These are phyloP conservation scores for Arthroderma uncinatum DNA, from an alignment of 2,329 filamentous ascomycete genomes.

Conservation along the genomic window DNA sequence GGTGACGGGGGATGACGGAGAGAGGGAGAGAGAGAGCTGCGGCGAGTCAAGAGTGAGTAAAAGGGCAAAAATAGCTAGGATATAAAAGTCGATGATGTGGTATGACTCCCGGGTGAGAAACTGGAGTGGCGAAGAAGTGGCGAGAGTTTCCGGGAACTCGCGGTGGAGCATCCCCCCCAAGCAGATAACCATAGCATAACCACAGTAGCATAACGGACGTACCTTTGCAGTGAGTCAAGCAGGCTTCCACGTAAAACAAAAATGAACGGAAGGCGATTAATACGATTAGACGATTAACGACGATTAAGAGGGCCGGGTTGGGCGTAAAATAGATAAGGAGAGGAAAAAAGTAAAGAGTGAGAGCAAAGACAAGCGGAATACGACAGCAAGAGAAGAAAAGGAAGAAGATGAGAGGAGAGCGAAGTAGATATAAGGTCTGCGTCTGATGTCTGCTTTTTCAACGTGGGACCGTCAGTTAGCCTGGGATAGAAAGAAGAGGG, in stretches of 20 bases:
- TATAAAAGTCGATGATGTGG: constrained; percentile 6
- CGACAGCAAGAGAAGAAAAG: neutral
- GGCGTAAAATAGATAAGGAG: neutral
- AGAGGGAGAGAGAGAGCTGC: constrained; percentile 3
- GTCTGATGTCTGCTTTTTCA: neutral
- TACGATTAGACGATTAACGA: neutral
- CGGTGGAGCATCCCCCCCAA: neutral
- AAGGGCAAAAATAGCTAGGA: constrained; percentile 8
- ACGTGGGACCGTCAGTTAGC: neutral
- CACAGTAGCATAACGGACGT: neutral
- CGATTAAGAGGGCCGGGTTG: neutral
- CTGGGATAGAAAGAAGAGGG: neutral
- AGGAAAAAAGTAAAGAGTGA: neutral
- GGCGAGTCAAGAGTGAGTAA: constrained; percentile 3
- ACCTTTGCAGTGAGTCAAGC: neutral
- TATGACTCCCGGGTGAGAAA: constrained; percentile 5
- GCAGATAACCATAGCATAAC: no score
- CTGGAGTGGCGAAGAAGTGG: no score
- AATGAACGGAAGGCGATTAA: neutral
- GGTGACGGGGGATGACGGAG: neutral
- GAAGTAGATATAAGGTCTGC: neutral
- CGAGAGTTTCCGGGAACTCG: neutral
- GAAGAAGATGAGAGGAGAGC: neutral
- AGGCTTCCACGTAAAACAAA: neutral
- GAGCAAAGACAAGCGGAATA: neutral